Evolutionary conservation across 768 basidiomycete genomes (phyloP).

Genomic region (Zangia roseola): DNA sequence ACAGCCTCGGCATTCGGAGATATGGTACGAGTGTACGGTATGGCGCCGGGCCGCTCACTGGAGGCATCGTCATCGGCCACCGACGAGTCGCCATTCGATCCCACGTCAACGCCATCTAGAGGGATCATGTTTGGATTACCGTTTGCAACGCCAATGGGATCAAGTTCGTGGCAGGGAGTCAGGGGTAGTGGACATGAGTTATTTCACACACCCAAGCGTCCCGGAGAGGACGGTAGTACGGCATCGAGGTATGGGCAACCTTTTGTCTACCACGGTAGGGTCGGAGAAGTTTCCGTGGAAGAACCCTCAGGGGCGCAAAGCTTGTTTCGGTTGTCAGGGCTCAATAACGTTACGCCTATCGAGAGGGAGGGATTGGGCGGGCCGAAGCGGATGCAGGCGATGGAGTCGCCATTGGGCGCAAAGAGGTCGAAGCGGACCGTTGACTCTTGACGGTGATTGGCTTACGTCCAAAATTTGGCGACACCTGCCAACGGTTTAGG

Average conservation of each 20-base stretch:
- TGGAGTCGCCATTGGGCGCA: conserved; percentile 30
- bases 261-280: conserved; percentile 14
- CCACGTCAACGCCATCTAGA: conserved; percentile 78
- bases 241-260: conserved; percentile 7
- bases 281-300: conserved; percentile 22
- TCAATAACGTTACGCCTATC: conserved; percentile 55
- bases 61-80: conserved; percentile 24
- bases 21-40: conserved; percentile 39
- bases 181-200: conserved; percentile 39
- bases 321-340: conserved; percentile 11
- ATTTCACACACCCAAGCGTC: conserved; percentile 55
- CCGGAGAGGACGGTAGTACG: conserved; percentile 21
- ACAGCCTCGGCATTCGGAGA: conserved; percentile 31
- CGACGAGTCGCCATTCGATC: conserved; percentile 69
- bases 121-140: conserved; percentile 61
- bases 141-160: conserved; percentile 56
- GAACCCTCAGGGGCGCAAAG: conserved; percentile 14
- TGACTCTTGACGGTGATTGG: conserved; percentile 12
- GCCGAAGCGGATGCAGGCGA: conserved; percentile 21
- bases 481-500: too few relatives aligned
- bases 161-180: conserved; percentile 14
- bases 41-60: conserved; percentile 37
- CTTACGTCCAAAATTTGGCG: neutral
- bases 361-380: conserved; percentile 34
- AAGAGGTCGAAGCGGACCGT: conserved; percentile 24